Evolutionary conservation across 352 stramenopile species (phyloP).

Genomic region (Phytophthora ohioensis): DNA sequence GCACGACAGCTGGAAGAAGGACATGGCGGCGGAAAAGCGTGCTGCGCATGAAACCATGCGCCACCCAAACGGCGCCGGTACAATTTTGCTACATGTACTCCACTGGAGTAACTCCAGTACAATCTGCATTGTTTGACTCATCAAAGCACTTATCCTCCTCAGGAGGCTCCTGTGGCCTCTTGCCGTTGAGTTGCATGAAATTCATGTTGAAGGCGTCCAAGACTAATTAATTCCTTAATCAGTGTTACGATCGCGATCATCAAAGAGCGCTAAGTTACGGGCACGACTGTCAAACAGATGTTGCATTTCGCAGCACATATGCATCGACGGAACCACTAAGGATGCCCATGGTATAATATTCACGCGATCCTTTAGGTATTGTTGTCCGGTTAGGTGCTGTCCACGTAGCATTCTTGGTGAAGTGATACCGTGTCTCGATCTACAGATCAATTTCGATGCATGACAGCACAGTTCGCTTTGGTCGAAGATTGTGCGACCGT

Average conservation of each 20-base stretch:
- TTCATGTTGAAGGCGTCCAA: constrained; percentile 14
- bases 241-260: constrained; percentile 19
- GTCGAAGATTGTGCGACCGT: too few relatives aligned
- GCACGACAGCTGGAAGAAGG: constrained; percentile 27
- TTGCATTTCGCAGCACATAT: constrained; percentile 22
- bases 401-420: neutral
- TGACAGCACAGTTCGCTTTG: too few relatives aligned
- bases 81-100: neutral
- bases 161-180: too few relatives aligned
- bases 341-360: neutral
- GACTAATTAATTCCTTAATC: constrained; percentile 29
- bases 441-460: too few relatives aligned
- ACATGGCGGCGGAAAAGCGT: constrained; percentile 16
- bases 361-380: constrained; percentile 33
- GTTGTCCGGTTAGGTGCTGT: neutral
- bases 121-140: constrained; percentile 19
- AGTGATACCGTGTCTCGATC: too few relatives aligned
- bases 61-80: constrained; percentile 12
- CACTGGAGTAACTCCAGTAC: neutral
- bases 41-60: constrained; percentile 16
- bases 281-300: constrained; percentile 29
- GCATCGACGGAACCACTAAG: constrained; percentile 13
- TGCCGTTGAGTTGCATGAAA: neutral
- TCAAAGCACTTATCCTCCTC: constrained; percentile 12
- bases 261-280: neutral